These are phyloP conservation scores for Eimeria maxima DNA, from an alignment of 169 alveolate genomes.

Conservation along the genomic window DNA sequence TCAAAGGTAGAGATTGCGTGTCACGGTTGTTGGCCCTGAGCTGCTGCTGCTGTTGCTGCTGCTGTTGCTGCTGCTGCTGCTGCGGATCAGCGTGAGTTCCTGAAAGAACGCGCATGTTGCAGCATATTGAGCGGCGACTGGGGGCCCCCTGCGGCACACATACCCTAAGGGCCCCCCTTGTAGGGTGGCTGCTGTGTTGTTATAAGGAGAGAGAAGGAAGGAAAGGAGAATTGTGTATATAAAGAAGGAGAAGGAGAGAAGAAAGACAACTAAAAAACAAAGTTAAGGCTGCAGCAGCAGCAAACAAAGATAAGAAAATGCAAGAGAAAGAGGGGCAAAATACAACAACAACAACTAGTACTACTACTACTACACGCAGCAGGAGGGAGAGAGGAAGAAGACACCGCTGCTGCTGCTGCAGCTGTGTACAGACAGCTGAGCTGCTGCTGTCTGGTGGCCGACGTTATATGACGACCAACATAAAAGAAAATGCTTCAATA, in stretches of 20 bases:
- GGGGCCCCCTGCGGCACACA: constrained; percentile 14
- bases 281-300: too few species aligned
- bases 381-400: constrained; percentile 8
- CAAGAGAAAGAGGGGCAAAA: not conserved
- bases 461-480: not conserved
- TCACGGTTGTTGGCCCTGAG: not conserved
- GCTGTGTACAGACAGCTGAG: constrained; percentile 8
- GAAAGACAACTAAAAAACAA: not conserved
- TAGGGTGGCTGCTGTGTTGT: not conserved
- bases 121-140: constrained; percentile 17
- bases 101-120: constrained; percentile 68
- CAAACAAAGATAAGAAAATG: not conserved
- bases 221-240: not conserved
- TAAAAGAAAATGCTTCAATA: not conserved
- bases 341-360: too few species aligned
- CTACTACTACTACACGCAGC: not conserved
- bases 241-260: too few species aligned
- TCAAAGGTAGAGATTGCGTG: not conserved
- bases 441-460: constrained; percentile 11
- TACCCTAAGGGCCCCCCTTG: constrained; percentile 19
- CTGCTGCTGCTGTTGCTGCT: constrained; percentile 75
- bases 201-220: not conserved
- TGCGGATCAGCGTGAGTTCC: constrained; percentile 60
- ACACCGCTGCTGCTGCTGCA: constrained; percentile 19
- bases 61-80: constrained; percentile 64